A percentile compares a stretch with the other conserved stretches of the same genome.
Evolutionary conservation across 257 asterid genomes (phyloP).

Genomic region (Nicotiana obtusifolia): DNA sequence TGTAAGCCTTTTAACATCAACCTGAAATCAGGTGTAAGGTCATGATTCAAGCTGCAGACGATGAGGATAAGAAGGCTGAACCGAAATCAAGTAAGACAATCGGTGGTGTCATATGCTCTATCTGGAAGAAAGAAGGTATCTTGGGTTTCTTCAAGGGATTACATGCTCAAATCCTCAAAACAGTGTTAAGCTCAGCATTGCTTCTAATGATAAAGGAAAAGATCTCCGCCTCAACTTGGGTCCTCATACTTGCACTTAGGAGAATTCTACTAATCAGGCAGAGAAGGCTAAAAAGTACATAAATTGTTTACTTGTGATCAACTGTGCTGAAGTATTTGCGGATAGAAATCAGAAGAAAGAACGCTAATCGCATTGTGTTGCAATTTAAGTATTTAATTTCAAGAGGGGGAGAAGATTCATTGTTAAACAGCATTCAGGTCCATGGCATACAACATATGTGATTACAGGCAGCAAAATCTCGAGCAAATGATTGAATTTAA

Average conservation of each 20-base stretch:
- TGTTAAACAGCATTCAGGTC: background rate
- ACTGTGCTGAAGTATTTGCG: background rate
- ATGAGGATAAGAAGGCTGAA: constrained; percentile 16
- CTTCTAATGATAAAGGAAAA: constrained; percentile 46
- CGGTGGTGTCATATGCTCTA: constrained; percentile 19
- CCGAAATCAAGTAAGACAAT: constrained; percentile 24
- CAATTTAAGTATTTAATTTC: background rate
- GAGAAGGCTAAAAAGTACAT: constrained; percentile 25
- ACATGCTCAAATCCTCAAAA: constrained; percentile 43
- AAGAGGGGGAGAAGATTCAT: background rate
- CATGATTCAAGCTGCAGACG: constrained; percentile 46
- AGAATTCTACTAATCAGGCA: constrained; percentile 20
- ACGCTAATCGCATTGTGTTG: background rate
- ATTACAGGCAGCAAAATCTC: background rate
- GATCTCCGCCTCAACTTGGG: constrained; percentile 40
- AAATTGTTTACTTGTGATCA: background rate
- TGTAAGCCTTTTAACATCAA: background rate
- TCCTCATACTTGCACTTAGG: constrained; percentile 27
- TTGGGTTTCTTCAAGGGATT: constrained; percentile 39
- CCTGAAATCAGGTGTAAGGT: constrained; percentile 34
- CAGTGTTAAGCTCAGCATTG: constrained; percentile 41
- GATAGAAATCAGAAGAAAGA: background rate
- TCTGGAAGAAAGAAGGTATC: constrained; percentile 37
- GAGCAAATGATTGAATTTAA: background rate
- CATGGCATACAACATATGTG: background rate